These are phyloP conservation scores for Allium sativum DNA, from an alignment of 106 monocot genomes.

Conservation along the genomic window DNA sequence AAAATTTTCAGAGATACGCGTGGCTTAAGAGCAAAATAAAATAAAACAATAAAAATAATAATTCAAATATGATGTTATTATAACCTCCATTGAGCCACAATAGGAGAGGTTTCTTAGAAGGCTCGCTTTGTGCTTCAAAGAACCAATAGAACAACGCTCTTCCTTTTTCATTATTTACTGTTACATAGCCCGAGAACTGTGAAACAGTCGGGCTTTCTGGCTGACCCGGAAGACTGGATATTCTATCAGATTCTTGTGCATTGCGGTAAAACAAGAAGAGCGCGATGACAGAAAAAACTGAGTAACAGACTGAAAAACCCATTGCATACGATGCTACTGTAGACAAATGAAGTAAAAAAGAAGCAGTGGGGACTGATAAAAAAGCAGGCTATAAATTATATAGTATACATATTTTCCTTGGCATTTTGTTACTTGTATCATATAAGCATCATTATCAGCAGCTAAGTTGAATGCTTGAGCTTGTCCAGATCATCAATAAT, in stretches of 20 bases:
- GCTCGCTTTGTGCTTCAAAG: conserved; percentile 58
- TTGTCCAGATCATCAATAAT: no score
- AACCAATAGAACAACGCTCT: conserved; percentile 91
- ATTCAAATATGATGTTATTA: not conserved
- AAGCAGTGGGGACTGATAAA: no score
- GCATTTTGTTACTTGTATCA: no score
- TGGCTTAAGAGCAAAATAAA: no score
- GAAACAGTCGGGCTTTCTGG: conserved; percentile 34
- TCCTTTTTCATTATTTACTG: conserved; percentile 49
- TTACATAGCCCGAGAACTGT: conserved; percentile 70
- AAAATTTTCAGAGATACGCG: not conserved
- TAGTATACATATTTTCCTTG: no score
- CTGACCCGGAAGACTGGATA: conserved; percentile 54
- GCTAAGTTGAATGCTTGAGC: no score
- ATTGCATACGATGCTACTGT: not conserved
- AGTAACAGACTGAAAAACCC: not conserved
- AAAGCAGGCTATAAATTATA: no score
- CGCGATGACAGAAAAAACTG: not conserved
- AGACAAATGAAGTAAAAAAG: not conserved
- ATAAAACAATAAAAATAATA: no score
- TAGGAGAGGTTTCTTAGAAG: conserved; percentile 51
- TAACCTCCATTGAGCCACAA: conserved; percentile 93
- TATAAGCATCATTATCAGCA: no score
- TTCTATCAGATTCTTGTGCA: conserved; percentile 32
- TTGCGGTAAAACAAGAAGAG: no score